Base-by-base conservation (phyloP, 164 flowering plant species). In the Pachysandra terminalis region DNA sequence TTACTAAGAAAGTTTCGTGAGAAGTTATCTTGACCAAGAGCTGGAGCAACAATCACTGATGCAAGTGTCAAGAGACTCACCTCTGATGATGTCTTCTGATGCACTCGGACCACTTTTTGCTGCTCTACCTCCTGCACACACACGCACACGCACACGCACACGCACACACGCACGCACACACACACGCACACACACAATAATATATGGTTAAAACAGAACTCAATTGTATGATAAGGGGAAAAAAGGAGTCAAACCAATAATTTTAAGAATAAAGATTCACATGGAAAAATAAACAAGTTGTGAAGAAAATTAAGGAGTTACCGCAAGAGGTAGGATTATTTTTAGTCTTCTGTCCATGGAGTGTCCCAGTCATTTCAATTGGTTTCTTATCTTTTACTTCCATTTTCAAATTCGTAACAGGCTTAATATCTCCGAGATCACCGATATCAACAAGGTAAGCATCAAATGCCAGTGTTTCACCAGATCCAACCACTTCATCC, bases 361-460 rank as follows among this genome's bases (percentile, higher is more conserved):
- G 22, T 53, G 62, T 19, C 54, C 62, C 37, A 49, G 61, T 51
- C n/a, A 63, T 75, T 52, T 58, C 69, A 32, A 21, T 2, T 19
- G 35, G 23, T 71, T 74, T 79, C 51, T 25, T 62, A 35, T 73
- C 81, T 53, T 62, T 69, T 56, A 53, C 71, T 72, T 70, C 73
- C 26, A 21, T 52, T 67, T 74, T 77, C 7, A 32, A 56, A 58
- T 72, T 80, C 24, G 67, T 45, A 25, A 64, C 0, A 48, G 78
- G 69, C 59, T 78, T 74, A 58, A 68, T 61, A 63, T 48, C 77
- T 56, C 78, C 80, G 21, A 67, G 75, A 73, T 83, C 87, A 14
- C 90, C 97, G 69, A 91, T 77, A 59, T 90, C 95, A 35, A 91
- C 87, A 66, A 90, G 82, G 71, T 79, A 77, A 60, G 82, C 66